Evolutionary conservation across 2,329 filamentous ascomycete genomes (phyloP), one percentile per base, ranked within the genome.

Genomic region (Stachybotrys chlorohalonatus): DNA sequence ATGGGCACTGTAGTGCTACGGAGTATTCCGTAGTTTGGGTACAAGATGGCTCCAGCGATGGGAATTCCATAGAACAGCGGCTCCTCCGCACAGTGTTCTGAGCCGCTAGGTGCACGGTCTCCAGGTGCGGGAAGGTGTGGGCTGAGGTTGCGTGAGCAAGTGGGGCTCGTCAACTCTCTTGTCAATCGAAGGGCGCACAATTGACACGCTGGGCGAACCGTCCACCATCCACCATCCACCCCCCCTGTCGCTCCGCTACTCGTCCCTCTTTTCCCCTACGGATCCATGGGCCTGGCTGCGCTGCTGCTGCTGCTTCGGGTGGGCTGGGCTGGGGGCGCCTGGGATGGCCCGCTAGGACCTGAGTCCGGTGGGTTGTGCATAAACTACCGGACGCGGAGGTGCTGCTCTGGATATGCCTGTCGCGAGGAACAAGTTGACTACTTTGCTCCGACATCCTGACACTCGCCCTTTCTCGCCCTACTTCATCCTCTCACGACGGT

Each of bases 181-280:
- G 69, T 73, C 68, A 70, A 42, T 42, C 59, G 61, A 72, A 73
- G 70, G 70, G 70, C 70, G 70, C 62, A 62, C 52, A 61, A 66
- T 65, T 70, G 66, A 70, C 69, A 68, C 61, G 57, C 53, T 17
- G 17, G 47, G 47, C 47, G 17, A 31, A 17, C 17, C 7, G 24
- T 47, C 46, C 46, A 24, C 24, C 24, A 24, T 24, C 24, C 24
- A 24, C 24, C 2, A n/a, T n/a, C n/a, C n/a, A n/a, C 36, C 36
- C 8, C 36, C 36, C 36, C 36, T 42, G 36, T 42, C 36, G 36
- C 36, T 42, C 36, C 36, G 36, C 36, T 42, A 9, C 36, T 42
- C 13, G 24, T 24, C 24, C 24, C 24, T 24, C 24, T 24, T 24
- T 24, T 24, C 24, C 24, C 24, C 24, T 24, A 24, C 24, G 24